Evolutionary conservation across 169 alveolate species (phyloP), one percentile per base, ranked within the genome.

Genomic region (Plasmodium malariae): DNA sequence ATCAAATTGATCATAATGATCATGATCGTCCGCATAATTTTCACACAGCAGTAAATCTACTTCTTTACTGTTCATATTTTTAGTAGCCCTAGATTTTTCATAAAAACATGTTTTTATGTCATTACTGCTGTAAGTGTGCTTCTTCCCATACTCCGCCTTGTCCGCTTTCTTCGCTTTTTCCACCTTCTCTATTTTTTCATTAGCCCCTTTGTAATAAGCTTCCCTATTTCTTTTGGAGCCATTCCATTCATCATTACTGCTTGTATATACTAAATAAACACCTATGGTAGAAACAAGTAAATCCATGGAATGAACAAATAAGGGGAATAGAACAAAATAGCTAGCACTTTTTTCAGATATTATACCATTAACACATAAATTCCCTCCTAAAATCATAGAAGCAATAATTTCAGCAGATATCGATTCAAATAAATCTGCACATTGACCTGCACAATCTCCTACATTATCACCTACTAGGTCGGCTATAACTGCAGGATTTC

Each of bases 401-500:
- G 97, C 94, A 60, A 96, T 71, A 30, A 96, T 95, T 92, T 96
- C 98, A 3, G 97, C 98, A 5, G 97, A 95, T 21, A 96, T 96
- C 2, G 97, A 94, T 80, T 97, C 98, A 67, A 96, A 97, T 69
- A 95, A 62, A 88, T 97, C 98, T 24, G 98, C 98, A 74, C 97
- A 93, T 85, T 95, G 95, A 11, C 98, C 98, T 43, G 97, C 98
- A 83, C 97, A 96, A 83, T 96, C 98, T 51, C 98, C 98, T 65
- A 96, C 98, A 89, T 96, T 95, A 92, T 96, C 98, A 24, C 98
- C 98, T 12, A 96, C 98, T 68, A 95, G 69, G 74, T 97, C 98
- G 32, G 97, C 98, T 37, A 96, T 94, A n/a, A 95, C 97, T 30
- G 98, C 98, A 30, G 98, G 98, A 67, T 96, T 96, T 51, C 98